Percentiles rank a stretch among this genome's conserved stretches.
phyloP scores from a whole-genome alignment of 192 early-diverging fungal species.

The Kappamyces sp. region DNA sequence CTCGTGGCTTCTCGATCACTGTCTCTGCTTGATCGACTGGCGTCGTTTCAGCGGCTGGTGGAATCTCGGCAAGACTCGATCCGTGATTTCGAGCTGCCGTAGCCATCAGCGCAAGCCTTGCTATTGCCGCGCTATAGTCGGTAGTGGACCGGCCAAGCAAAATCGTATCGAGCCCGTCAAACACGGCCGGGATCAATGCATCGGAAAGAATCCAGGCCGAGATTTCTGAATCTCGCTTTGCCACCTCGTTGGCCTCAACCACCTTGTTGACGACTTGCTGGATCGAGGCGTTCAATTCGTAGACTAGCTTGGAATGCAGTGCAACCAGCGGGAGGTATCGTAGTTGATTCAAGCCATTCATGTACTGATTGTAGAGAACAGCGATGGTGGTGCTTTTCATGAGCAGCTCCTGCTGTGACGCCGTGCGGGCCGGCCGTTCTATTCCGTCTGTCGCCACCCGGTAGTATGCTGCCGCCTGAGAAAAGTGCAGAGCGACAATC shows the following conservation, averaged over 20 bases:
- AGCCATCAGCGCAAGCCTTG: no score
- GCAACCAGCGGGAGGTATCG: constrained; percentile 7
- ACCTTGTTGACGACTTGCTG: not conserved
- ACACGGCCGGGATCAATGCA: not conserved
- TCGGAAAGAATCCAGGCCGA: constrained; percentile 6
- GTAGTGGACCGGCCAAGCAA: not conserved
- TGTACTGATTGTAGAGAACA: constrained; percentile 4
- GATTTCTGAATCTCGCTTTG: constrained; percentile 9
- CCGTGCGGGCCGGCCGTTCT: not conserved
- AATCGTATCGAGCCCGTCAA: not conserved
- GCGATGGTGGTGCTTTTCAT: constrained; percentile 11
- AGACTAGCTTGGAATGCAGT: not conserved
- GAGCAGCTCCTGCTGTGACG: constrained; percentile 1
- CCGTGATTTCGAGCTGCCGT: no score
- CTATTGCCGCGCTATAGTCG: no score
- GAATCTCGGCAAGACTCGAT: no score
- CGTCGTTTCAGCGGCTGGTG: no score
- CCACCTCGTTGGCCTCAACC: not conserved
- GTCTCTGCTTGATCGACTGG: no score
- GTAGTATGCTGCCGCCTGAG: not conserved
- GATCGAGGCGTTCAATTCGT: not conserved
- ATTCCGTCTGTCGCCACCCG: not conserved
- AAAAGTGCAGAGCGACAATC: constrained; percentile 28
- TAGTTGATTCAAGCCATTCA: constrained; percentile 13
- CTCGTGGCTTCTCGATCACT: no score